These are phyloP conservation scores for Curvularia spicifera DNA, from an alignment of 2,329 filamentous ascomycete genomes.

Conservation along the genomic window DNA sequence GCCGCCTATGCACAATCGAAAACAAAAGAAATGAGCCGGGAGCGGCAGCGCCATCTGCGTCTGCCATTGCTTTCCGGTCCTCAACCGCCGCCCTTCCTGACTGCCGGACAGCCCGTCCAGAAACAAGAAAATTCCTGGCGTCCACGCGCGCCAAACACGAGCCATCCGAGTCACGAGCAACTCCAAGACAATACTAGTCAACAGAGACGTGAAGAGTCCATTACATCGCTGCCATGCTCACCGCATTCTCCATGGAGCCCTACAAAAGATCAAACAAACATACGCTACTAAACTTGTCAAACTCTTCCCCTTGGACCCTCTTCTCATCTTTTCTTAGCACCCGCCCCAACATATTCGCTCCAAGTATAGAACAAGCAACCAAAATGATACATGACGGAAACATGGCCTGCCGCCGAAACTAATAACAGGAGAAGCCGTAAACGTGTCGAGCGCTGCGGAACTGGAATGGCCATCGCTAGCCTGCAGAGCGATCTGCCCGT, in stretches of 20 bases:
- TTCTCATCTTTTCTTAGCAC: constrained; percentile 9
- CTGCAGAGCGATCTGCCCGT: constrained; percentile 54
- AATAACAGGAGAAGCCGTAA: constrained; percentile 32
- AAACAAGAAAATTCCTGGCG: not conserved
- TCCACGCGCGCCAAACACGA: constrained; percentile 3
- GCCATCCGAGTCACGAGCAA: constrained; percentile 18
- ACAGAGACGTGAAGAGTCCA: constrained; percentile 14
- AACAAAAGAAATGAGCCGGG: not conserved
- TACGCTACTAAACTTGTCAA: constrained; percentile 8
- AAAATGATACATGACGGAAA: constrained; percentile 25
- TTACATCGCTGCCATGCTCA: constrained; percentile 11
- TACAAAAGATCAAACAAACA: constrained; percentile 14
- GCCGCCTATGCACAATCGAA: not conserved
- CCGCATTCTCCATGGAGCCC: constrained; percentile 6
- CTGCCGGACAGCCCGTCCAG: not conserved
- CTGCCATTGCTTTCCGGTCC: constrained; percentile 9
- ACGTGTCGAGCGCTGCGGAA: constrained; percentile 46
- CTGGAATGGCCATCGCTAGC: constrained; percentile 58
- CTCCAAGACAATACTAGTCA: constrained; percentile 1
- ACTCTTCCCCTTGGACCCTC: not conserved
- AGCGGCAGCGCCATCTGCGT: not conserved
- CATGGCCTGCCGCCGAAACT: constrained; percentile 28
- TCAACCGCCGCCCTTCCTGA: not conserved
- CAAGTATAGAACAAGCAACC: constrained; percentile 20
- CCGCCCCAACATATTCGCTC: constrained; percentile 15